Percentiles rank a stretch among this genome's conserved stretches.
Conservation (phyloP, 768 basidiomycete genomes). For the Mycena galericulata region DNA sequence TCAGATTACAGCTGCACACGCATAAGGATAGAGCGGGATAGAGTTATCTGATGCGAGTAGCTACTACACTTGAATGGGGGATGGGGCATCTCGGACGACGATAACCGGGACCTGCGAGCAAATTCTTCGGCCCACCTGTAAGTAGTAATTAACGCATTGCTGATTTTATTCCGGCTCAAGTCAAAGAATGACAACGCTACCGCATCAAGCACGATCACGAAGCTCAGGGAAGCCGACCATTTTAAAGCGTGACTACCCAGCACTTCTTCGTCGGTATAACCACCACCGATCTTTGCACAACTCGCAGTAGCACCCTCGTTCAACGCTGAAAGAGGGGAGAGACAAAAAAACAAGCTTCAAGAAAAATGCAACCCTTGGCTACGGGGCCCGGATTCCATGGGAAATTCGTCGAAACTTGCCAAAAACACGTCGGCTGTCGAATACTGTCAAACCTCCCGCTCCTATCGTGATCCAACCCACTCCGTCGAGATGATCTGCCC, state of each 20-base stretch:
- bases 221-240: constrained; percentile 4
- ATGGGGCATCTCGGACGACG: constrained; percentile 12
- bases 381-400: neutral
- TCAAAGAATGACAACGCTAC: too few relatives aligned
- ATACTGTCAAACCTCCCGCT: constrained; percentile 35
- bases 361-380: neutral
- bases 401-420: neutral
- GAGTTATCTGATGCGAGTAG: constrained; percentile 22
- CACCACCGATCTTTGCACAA: too few relatives aligned
- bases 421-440: constrained; percentile 19
- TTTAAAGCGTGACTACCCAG: neutral
- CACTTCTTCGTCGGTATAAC: neutral
- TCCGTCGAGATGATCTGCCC: constrained; percentile 14
- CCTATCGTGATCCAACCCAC: constrained; percentile 40
- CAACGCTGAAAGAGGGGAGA: too few relatives aligned
- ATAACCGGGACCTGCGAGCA: constrained; percentile 12
- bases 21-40: constrained; percentile 14
- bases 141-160: neutral
- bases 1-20: constrained; percentile 23
- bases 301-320: too few relatives aligned
- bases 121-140: constrained; percentile 11
- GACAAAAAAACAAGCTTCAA: neutral
- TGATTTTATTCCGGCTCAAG: constrained; percentile 16
- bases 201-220: constrained; percentile 25
- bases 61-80: constrained; percentile 19